Base-by-base conservation (phyloP, 768 basidiomycete genomes). In the Russula sp. region DNA sequence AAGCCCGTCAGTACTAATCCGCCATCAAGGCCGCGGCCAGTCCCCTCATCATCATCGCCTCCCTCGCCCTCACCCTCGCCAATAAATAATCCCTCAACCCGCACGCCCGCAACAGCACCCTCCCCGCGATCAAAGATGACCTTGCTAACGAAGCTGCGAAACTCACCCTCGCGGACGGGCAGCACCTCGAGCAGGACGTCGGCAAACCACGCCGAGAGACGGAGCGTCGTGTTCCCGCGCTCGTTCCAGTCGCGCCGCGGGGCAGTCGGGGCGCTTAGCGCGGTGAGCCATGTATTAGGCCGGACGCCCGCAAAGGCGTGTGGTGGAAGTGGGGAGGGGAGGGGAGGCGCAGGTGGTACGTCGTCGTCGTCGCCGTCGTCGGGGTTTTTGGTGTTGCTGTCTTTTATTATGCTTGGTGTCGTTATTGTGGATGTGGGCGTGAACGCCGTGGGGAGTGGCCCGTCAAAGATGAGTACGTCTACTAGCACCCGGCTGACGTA, bases 181-280 rank as follows among this genome's bases (percentile, higher is more conserved):
- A 94, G 76, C 10, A 93, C 87, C 60, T 89, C 76, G 34, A 94
- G 74, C 16, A 90, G 89, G 11, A 90, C 85, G 68, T 92, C 87
- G 2, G 80, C 77, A 50, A 93, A 80, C 66, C 79, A 78, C 8
- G 91, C 88, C 0, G 80, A 78, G 13, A 94, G 82, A 0, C 75
- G 74, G 65, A 85, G 84, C 4, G 78, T 75, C 1, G 82, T 77
- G 4, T 84, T 87, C 20, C 81, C 80, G 7, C 74, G 80, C 44
- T 78, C 80, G 16, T 76, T 74, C 14, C 77, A 67, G 14, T 59
- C 69, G 16, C 74, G 55, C 77, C 80, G 32, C 74, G 74, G 13
- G 75, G 65, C 4, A 20, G n/a, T 77, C 74, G 14, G 77, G 13
- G 77, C 78, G 54, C 79, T 81, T 18, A 65, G 64, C 1, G 82